Conservation (phyloP, 441 rosid genomes). For the Populus tomentosa region DNA sequence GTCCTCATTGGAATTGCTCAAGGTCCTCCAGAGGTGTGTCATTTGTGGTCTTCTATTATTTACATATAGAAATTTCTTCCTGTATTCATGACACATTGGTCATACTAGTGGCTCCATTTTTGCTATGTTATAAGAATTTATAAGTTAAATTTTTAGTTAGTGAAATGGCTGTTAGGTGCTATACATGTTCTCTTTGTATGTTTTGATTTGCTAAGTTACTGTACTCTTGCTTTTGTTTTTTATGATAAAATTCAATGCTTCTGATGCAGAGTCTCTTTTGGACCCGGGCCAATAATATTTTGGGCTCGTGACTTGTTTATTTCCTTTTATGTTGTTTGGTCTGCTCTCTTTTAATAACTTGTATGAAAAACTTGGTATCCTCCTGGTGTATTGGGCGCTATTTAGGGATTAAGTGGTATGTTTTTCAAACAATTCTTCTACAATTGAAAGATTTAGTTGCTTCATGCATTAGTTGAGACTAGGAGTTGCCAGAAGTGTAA, state of each 20-base stretch:
- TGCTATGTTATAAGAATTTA: not conserved
- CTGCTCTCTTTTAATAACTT: not conserved
- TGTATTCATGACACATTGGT: not conserved
- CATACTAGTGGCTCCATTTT: not conserved
- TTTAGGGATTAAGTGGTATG: not conserved
- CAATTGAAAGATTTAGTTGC: not conserved
- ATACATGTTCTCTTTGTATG: not conserved
- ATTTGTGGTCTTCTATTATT: not conserved
- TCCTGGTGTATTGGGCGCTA: not conserved
- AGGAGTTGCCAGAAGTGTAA: not conserved
- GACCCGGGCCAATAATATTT: not conserved
- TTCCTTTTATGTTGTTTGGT: not conserved
- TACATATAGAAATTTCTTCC: not conserved
- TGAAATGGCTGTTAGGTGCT: not conserved
- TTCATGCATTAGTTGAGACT: not conserved
- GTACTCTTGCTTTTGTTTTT: not conserved
- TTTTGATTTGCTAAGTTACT: not conserved
- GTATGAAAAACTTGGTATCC: not conserved
- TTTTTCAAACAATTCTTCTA: not conserved
- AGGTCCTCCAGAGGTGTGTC: slow-evolving; percentile 77
- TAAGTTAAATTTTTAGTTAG: not conserved
- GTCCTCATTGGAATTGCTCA: slow-evolving; percentile 90
- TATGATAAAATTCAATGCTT: not conserved
- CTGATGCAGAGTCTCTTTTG: not conserved
- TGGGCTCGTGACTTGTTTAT: not conserved